Conservation (phyloP, 208 protist genomes). For the Leishmania mexicana region DNA sequence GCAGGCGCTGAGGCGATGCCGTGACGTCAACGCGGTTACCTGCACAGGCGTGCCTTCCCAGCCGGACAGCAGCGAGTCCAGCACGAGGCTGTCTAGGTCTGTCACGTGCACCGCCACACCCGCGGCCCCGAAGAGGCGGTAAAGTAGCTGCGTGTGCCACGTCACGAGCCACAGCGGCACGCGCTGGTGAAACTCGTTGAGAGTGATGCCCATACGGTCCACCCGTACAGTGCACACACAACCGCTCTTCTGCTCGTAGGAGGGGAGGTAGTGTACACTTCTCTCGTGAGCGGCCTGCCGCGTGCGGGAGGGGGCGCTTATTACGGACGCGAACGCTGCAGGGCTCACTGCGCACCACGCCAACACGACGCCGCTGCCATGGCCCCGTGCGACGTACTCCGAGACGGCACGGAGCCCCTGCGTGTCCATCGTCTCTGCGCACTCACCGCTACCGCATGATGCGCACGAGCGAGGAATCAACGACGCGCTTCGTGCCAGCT, state of each 20-base stretch:
- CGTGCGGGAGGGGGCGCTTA: constrained; percentile 2
- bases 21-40: constrained; percentile 17
- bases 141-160: constrained; percentile 27
- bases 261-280: constrained; percentile 16
- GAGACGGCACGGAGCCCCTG: constrained; percentile 12
- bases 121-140: constrained; percentile 20
- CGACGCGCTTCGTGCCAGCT: background rate
- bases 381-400: constrained; percentile 2
- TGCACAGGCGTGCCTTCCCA: constrained; percentile 24
- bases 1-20: constrained; percentile 16
- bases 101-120: constrained; percentile 16
- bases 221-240: constrained; percentile 18
- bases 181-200: constrained; percentile 12
- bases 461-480: background rate
- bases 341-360: constrained; percentile 14
- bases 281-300: background rate
- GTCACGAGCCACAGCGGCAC: constrained; percentile 28
- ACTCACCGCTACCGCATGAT: background rate
- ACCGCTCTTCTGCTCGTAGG: background rate
- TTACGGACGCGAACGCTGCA: background rate
- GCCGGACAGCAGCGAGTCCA: constrained; percentile 15
- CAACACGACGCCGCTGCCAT: constrained; percentile 7
- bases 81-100: constrained; percentile 14
- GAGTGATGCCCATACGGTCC: constrained; percentile 8
- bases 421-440: constrained; percentile 5